Evolutionary conservation across 225 moss, liverwort and hornwort species (phyloP).

Genomic region (Sphagnum tenellum): DNA sequence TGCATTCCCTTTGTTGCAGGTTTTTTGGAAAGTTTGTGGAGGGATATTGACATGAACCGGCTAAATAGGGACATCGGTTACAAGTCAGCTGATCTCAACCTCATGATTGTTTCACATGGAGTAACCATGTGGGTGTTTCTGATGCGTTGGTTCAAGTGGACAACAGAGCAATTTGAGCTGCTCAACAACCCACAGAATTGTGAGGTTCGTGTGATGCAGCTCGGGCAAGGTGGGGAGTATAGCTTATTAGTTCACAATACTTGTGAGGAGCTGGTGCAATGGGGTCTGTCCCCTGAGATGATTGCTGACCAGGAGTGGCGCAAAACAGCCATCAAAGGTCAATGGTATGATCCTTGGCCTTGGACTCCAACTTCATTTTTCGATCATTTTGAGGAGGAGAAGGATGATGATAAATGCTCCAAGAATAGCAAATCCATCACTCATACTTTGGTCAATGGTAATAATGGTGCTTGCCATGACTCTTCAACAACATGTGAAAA

Average conservation of each 20-base stretch:
- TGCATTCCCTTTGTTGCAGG: constrained; percentile 16
- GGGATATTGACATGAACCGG: constrained; percentile 54
- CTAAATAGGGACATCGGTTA: constrained; percentile 23
- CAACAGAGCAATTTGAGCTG: constrained; percentile 49
- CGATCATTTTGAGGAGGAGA: constrained; percentile 34
- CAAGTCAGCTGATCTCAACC: constrained; percentile 32
- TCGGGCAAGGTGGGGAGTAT: constrained; percentile 43
- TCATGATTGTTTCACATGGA: constrained; percentile 58
- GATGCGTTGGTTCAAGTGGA: constrained; percentile 77
- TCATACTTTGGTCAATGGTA: constrained; percentile 21
- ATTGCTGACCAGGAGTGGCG: constrained; percentile 54
- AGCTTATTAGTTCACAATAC: constrained; percentile 45
- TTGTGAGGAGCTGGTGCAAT: constrained; percentile 38
- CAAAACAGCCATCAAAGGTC: constrained; percentile 24
- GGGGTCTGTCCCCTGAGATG: constrained; percentile 49
- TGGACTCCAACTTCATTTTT: constrained; percentile 56
- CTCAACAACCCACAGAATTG: constrained; percentile 41
- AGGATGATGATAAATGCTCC: neutral
- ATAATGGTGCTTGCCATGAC: constrained; percentile 17
- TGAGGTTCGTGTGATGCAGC: constrained; percentile 58
- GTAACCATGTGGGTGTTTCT: constrained; percentile 61
- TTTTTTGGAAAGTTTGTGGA: constrained; percentile 61
- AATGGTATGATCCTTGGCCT: constrained; percentile 52
- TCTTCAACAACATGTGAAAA: too few relatives aligned
- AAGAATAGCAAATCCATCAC: constrained; percentile 2